Conservation (phyloP, 2,329 filamentous ascomycete genomes). For the Nigrospora sphaerica region DNA sequence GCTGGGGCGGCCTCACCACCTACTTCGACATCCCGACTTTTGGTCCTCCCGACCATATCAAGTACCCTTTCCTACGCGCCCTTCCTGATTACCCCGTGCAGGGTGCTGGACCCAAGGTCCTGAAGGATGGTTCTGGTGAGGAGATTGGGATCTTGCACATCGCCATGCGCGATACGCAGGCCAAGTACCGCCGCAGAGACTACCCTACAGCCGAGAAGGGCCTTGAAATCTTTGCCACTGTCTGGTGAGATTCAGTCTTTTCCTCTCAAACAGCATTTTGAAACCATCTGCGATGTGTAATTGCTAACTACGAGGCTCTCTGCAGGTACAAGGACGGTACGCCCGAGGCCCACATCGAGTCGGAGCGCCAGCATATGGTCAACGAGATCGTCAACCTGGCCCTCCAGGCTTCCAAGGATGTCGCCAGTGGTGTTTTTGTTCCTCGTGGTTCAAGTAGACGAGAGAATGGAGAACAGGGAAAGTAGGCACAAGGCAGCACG, state of each 20-base stretch:
- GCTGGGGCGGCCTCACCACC: conserved; percentile 24
- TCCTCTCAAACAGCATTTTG: no score
- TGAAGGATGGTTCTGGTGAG: conserved; percentile 2
- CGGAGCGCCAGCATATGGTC: conserved; percentile 13
- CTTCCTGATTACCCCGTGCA: conserved; percentile 17
- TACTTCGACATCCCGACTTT: conserved; percentile 27
- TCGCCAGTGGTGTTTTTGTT: background rate
- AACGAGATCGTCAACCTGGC: conserved; percentile 12
- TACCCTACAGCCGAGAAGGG: background rate
- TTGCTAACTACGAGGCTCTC: no score
- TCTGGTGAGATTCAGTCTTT: conserved; percentile 2
- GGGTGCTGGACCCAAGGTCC: conserved; percentile 10
- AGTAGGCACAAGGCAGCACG: no score
- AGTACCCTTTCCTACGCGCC: conserved; percentile 21
- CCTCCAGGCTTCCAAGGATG: conserved; percentile 3
- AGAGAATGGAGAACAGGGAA: no score
- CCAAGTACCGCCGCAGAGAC: background rate
- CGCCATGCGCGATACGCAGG: conserved; percentile 9
- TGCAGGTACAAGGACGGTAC: conserved; percentile 4
- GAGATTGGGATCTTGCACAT: conserved; percentile 11
- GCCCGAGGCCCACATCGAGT: conserved; percentile 6
- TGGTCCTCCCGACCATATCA: conserved; percentile 15
- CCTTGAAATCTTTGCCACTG: conserved; percentile 10
- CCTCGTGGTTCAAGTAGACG: background rate
- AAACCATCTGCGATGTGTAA: no score